phyloP scores from a whole-genome alignment of 2,329 filamentous ascomycete genomes.

The Gliomastix tumulicola region DNA sequence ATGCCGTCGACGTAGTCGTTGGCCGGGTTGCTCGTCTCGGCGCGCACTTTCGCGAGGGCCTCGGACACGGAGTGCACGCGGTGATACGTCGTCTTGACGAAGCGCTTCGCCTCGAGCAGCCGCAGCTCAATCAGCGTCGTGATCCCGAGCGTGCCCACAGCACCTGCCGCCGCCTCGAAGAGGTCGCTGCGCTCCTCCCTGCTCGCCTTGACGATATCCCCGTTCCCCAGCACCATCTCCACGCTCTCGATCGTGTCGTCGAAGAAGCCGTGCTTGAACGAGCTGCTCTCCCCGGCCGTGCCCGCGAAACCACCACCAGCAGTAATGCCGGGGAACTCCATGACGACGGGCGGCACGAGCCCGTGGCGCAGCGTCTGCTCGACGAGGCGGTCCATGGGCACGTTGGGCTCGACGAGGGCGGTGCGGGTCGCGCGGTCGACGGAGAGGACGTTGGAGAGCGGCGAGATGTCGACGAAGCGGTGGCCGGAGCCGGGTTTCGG shows the following conservation, averaged over 20 bases:
- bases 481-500: slow-evolving; percentile 17
- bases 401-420: slow-evolving; percentile 68
- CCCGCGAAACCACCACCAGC: slow-evolving; percentile 66
- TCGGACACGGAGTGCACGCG: slow-evolving; percentile 40
- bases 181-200: slow-evolving; percentile 40
- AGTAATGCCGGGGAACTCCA: slow-evolving; percentile 73
- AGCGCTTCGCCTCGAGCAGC: slow-evolving; percentile 52
- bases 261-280: slow-evolving; percentile 66
- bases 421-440: slow-evolving; percentile 49
- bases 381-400: slow-evolving; percentile 66
- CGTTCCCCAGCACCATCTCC: slow-evolving; percentile 65
- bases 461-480: slow-evolving; percentile 55
- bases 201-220: slow-evolving; percentile 51
- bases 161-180: slow-evolving; percentile 59
- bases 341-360: slow-evolving; percentile 64
- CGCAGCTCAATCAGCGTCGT: slow-evolving; percentile 60
- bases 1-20: slow-evolving; percentile 72
- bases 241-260: slow-evolving; percentile 55
- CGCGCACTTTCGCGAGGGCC: slow-evolving; percentile 39
- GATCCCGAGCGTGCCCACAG: slow-evolving; percentile 61
- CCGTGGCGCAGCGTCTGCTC: slow-evolving; percentile 57
- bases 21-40: slow-evolving; percentile 31
- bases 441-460: slow-evolving; percentile 54
- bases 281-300: slow-evolving; percentile 63
- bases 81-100: slow-evolving; percentile 57